phyloP scores from a whole-genome alignment of 2,329 filamentous ascomycete species.

The Microcyclospora pomicola region DNA sequence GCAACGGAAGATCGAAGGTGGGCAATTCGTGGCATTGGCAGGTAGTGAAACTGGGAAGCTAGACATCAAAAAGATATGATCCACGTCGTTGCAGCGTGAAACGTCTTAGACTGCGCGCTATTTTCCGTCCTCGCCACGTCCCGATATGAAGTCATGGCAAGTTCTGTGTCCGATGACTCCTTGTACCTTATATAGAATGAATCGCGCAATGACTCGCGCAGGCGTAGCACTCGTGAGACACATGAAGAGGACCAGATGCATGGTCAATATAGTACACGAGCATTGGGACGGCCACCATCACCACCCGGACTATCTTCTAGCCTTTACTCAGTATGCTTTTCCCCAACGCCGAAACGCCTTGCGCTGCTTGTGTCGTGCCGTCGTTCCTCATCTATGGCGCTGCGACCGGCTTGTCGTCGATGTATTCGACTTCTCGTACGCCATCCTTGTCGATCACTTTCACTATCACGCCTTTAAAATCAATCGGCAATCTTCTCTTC shows the following conservation, averaged over 20 bases:
- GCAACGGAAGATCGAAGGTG: slow-evolving; percentile 54
- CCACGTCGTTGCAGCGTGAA: not conserved
- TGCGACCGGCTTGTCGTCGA: slow-evolving; percentile 40
- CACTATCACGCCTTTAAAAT: slow-evolving; percentile 86
- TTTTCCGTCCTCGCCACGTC: not conserved
- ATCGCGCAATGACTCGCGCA: too few relatives aligned
- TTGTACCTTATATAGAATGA: not conserved
- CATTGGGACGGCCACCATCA: too few relatives aligned
- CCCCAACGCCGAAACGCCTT: slow-evolving; percentile 10
- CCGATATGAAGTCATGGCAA: not conserved
- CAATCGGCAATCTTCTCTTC: slow-evolving; percentile 90
- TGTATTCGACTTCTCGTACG: slow-evolving; percentile 69
- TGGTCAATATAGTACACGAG: too few relatives aligned
- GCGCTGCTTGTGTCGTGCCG: slow-evolving; percentile 4
- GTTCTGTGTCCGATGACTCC: not conserved
- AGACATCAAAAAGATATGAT: slow-evolving; percentile 31
- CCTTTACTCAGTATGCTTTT: not conserved
- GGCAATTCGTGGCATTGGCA: slow-evolving; percentile 15
- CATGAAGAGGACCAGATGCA: too few relatives aligned
- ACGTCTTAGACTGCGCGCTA: not conserved
- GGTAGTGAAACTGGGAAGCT: slow-evolving; percentile 31
- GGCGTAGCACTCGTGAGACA: too few relatives aligned
- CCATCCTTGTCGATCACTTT: slow-evolving; percentile 95
- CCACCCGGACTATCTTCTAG: too few relatives aligned
- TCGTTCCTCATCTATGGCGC: slow-evolving; percentile 12